These are phyloP conservation scores for Aureobasidium zeae DNA, from an alignment of 2,329 filamentous ascomycete genomes.

Conservation along the genomic window DNA sequence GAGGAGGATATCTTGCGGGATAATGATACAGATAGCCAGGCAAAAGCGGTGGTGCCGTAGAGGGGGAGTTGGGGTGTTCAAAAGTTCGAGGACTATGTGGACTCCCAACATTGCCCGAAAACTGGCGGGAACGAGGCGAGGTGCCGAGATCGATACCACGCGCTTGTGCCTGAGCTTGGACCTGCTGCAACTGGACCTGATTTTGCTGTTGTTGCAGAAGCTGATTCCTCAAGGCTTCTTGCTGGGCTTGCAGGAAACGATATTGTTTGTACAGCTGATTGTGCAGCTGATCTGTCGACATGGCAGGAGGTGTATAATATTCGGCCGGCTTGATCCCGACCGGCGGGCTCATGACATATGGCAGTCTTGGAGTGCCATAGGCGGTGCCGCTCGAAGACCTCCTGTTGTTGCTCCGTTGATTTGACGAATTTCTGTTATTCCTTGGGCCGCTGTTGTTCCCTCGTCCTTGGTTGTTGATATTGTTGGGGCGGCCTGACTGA, in stretches of 20 bases:
- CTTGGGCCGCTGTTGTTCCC: conserved; percentile 34
- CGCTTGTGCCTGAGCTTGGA: conserved; percentile 28
- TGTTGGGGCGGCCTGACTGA: conserved; percentile 40
- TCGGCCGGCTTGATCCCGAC: conserved; percentile 32
- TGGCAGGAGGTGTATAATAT: conserved; percentile 30
- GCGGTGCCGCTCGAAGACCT: conserved; percentile 50
- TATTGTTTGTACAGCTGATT: conserved; percentile 43
- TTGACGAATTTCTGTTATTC: conserved; percentile 39
- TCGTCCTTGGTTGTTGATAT: conserved; percentile 21
- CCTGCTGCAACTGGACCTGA: conserved; percentile 27
- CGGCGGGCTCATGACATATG: conserved; percentile 36
- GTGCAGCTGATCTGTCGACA: conserved; percentile 34
- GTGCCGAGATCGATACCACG: conserved; percentile 30
- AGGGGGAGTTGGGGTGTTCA: conserved; percentile 27
- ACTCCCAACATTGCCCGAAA: conserved; percentile 26
- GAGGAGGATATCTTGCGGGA: conserved; percentile 34
- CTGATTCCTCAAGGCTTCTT: conserved; percentile 32
- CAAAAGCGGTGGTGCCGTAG: conserved; percentile 30
- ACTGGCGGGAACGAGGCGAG: conserved; percentile 31
- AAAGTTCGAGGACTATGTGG: conserved; percentile 24
- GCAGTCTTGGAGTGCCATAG: conserved; percentile 32
- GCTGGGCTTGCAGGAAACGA: conserved; percentile 29
- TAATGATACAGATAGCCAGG: conserved; percentile 40
- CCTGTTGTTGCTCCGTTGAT: conserved; percentile 42
- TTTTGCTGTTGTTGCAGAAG: conserved; percentile 34